Conservation (phyloP, 345 rosid species). For the Lepidium africanum region DNA sequence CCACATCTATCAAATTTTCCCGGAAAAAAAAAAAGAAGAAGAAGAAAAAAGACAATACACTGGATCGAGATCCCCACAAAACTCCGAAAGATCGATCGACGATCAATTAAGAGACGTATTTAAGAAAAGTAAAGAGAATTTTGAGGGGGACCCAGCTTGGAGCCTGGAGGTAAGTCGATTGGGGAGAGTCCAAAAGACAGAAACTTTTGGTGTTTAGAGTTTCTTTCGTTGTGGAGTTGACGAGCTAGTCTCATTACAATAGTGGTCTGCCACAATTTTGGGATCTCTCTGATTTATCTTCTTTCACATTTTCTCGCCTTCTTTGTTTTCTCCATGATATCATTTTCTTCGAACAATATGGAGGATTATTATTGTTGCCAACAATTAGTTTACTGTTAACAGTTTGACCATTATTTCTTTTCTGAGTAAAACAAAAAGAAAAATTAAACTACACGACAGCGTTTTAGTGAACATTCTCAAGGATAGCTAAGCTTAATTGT, state of each 20-base stretch:
- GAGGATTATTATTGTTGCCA: background rate
- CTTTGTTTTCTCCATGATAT: background rate
- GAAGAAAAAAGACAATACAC: background rate
- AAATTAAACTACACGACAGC: too few species aligned
- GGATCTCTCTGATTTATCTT: background rate
- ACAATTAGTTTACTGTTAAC: too few species aligned
- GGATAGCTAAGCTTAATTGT: background rate
- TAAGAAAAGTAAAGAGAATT: background rate
- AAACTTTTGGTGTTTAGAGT: background rate
- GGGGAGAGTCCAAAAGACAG: background rate
- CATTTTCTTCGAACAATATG: background rate
- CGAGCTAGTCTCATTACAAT: background rate
- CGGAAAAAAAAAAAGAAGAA: background rate
- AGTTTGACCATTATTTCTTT: too few species aligned
- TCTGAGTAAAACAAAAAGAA: too few species aligned
- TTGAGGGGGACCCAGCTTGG: conserved; percentile 11
- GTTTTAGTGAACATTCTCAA: too few species aligned
- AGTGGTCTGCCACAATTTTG: background rate
- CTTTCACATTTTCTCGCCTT: background rate
- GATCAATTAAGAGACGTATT: background rate
- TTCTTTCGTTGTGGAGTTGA: background rate
- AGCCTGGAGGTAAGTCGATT: conserved; percentile 6
- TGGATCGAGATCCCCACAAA: conserved; percentile 18
- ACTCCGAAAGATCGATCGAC: conserved; percentile 10
- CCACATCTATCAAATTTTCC: conserved; percentile 49